Base-by-base conservation (phyloP, 179 eudicot species). In the Silene vulgaris region DNA sequence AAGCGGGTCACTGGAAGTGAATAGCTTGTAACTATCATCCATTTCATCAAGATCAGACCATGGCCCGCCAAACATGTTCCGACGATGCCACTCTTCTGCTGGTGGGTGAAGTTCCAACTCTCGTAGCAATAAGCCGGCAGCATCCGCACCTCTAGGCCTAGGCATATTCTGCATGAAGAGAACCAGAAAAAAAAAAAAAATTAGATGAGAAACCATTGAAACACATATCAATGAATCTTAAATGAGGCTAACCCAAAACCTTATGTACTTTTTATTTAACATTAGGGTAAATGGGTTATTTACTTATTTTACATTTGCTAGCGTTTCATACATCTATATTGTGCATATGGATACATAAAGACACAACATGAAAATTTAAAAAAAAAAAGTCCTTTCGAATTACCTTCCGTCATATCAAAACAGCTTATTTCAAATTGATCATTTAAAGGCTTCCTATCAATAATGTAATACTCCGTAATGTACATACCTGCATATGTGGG, bases 21-120 rank as follows among this genome's bases (percentile, higher is more conserved):
- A 76, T 28, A 84, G 78, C 80, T 76, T 87, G 40, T 81, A 71
- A 43, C 77, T 64, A 72, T 92, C 98, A 75, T 92, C 82, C 76
- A 82, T 75, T 67, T 89, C 97, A 48, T 94, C 97, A 30, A 85
- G 87, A 82, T 92, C 96, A 63, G 91, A 94, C 98, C 98, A 94
- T 16, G 98, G 94, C 59, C 96, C 98, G 54, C 98, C 97, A 75
- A 88, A 92, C 96, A 92, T 92, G 78, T 92, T 92, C 28, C 96
- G 83, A 77, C 93, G 85, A 83, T 94, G 97, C 98, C 98, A 94
- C 85, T 94, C 98, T 86, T 94, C 98, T 62, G 98, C 92, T 35
- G 98, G 97, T 62, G 98, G 98, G 79, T 94, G 98, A 79, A 92
- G 97, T 78, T 94, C 98, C 73, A 94, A 83, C 84, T 94, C 98